Conservation (phyloP, 345 rosid genomes). For the Gossypium thurberi region DNA sequence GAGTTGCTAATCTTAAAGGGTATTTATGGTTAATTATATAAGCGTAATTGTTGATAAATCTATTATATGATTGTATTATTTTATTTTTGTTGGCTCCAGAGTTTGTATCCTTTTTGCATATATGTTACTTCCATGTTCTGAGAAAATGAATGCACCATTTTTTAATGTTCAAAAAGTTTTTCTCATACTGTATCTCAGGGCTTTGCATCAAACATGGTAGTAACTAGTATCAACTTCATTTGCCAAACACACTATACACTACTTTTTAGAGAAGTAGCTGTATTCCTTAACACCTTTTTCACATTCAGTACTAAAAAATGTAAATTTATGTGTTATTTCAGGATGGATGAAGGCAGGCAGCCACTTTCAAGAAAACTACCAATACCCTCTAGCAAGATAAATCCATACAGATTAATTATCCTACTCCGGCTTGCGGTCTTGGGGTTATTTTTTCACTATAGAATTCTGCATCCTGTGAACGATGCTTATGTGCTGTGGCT, state of each 20-base stretch:
- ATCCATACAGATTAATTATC: slow-evolving; percentile 72
- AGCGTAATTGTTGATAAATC: not conserved
- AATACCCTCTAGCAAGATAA: slow-evolving; percentile 72
- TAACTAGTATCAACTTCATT: not conserved
- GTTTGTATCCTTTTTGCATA: not conserved
- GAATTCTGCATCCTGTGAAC: slow-evolving; percentile 76
- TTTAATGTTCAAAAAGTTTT: not conserved
- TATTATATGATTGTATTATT: not conserved
- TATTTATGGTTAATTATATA: not conserved
- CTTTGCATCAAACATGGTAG: not conserved
- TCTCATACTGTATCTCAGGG: not conserved
- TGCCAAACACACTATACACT: not conserved
- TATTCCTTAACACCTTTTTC: not conserved
- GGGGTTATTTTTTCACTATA: slow-evolving; percentile 79
- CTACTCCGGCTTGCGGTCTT: slow-evolving; percentile 66
- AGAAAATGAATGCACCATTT: not conserved
- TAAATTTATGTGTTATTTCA: slow-evolving; percentile 20
- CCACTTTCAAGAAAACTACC: slow-evolving; percentile 86
- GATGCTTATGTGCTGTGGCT: slow-evolving; percentile 81
- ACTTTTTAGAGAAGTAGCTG: not conserved
- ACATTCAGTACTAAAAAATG: not conserved
- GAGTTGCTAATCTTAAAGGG: not conserved
- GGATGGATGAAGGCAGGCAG: slow-evolving; percentile 99
- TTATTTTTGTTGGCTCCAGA: not conserved
- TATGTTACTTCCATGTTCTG: not conserved